Evolutionary conservation across 169 alveolate genomes (phyloP).

Genomic region (Besnoitia besnoiti): DNA sequence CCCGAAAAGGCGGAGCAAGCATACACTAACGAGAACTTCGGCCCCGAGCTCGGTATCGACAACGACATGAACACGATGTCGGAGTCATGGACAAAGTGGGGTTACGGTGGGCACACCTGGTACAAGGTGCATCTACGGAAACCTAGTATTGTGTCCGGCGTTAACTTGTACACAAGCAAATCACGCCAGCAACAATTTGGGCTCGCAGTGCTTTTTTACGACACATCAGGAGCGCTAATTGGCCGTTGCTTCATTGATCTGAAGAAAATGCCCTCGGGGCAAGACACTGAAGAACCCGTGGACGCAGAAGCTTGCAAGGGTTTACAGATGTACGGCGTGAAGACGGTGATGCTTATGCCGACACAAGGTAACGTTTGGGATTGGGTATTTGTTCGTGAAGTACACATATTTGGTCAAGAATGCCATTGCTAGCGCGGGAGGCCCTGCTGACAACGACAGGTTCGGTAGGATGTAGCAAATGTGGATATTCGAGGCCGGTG

Average conservation of each 20-base stretch:
- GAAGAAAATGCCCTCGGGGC: background rate
- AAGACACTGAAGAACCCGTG: background rate
- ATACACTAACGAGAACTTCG: background rate
- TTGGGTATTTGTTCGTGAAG: background rate
- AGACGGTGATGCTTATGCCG: conserved; percentile 4
- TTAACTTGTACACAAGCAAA: background rate
- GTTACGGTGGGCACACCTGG: background rate
- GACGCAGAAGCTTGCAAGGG: background rate
- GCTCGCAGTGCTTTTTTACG: conserved; percentile 16
- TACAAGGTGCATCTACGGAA: background rate
- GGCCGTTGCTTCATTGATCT: conserved; percentile 7
- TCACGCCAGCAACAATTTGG: background rate
- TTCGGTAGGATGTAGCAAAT: too few relatives aligned
- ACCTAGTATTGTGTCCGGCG: background rate
- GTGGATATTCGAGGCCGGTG: too few relatives aligned
- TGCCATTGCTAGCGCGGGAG: background rate
- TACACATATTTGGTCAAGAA: background rate
- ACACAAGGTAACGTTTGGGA: background rate
- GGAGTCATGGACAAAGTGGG: background rate
- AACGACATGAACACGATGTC: background rate
- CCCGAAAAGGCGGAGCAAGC: background rate
- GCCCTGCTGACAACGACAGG: too few relatives aligned
- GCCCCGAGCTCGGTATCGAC: conserved; percentile 8
- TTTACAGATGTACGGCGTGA: background rate
- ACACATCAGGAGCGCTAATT: background rate